These are phyloP conservation scores for Trifolium repens DNA, from an alignment of 306 rosid genomes.

Conservation along the genomic window DNA sequence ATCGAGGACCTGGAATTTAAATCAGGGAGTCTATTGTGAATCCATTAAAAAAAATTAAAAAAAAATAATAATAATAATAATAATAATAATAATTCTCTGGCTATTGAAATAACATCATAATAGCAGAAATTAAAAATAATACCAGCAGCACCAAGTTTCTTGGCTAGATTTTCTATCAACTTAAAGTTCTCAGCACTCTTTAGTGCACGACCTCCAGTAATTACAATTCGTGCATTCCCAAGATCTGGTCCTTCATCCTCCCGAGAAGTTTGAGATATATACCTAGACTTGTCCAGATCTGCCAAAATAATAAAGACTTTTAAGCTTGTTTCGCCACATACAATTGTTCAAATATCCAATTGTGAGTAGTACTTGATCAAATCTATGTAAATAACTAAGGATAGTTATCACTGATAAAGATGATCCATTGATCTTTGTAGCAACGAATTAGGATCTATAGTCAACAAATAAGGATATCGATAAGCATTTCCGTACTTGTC, in stretches of 20 bases:
- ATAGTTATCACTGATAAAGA: constrained; percentile 28
- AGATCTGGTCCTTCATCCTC: constrained; percentile 87
- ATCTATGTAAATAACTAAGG: constrained; percentile 30
- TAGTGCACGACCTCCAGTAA: constrained; percentile 88
- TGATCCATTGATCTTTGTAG: constrained; percentile 38
- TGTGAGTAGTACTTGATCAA: constrained; percentile 4
- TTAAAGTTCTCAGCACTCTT: constrained; percentile 93
- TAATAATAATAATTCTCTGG: constrained; percentile 1
- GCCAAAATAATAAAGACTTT: constrained; percentile 26
- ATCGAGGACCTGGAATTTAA: constrained; percentile 23
- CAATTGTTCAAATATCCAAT: constrained; percentile 37
- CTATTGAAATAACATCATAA: constrained; percentile 29
- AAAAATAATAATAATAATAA: too few species aligned
- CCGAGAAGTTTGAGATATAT: constrained; percentile 67
- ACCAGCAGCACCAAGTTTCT: constrained; percentile 94
- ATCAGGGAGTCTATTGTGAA: constrained; percentile 20
- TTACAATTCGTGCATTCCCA: constrained; percentile 81
- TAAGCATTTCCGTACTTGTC: constrained; percentile 21
- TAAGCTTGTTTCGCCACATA: constrained; percentile 6
- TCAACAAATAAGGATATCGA: background rate
- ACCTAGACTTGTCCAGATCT: constrained; percentile 78
- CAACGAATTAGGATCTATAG: constrained; percentile 31
- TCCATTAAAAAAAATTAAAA: background rate
- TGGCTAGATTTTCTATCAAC: constrained; percentile 88
- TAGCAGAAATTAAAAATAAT: constrained; percentile 41